A percentile compares a stretch with the other conserved stretches of the same genome.
These are phyloP conservation scores for Populus pruinosa DNA, from an alignment of 345 rosid species.

Conservation along the genomic window DNA sequence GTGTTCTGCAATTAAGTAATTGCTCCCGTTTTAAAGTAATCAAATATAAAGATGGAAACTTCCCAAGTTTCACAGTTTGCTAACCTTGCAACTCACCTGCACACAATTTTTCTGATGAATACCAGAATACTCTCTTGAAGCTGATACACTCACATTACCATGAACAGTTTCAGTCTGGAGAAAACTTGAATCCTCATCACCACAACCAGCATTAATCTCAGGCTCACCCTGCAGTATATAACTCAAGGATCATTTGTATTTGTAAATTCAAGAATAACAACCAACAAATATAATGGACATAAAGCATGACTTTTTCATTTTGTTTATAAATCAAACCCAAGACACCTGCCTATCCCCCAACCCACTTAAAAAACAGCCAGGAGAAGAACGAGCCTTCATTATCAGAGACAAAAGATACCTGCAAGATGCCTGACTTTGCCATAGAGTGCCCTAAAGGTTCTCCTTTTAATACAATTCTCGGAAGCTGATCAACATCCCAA, in stretches of 20 bases:
- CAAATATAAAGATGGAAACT: neutral
- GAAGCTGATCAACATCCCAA: constrained; percentile 56
- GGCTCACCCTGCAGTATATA: constrained; percentile 13
- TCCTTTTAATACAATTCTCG: constrained; percentile 35
- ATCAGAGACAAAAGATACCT: neutral
- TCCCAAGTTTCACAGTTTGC: constrained; percentile 2
- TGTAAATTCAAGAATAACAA: neutral
- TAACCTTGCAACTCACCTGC: neutral
- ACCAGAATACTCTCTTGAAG: constrained; percentile 4
- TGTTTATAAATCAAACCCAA: neutral
- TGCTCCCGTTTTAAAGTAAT: neutral
- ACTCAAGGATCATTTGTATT: neutral
- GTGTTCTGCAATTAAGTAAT: constrained; percentile 13
- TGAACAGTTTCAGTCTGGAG: neutral
- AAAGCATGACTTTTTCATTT: neutral
- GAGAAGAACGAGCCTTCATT: neutral
- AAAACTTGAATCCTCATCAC: constrained; percentile 12
- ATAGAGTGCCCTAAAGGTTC: constrained; percentile 30
- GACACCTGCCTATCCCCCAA: neutral
- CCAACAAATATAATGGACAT: neutral
- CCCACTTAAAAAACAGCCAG: neutral
- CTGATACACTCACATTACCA: neutral
- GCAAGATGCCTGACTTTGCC: neutral
- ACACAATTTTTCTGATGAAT: neutral
- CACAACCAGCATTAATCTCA: constrained; percentile 3